A percentile compares a stretch with the other conserved stretches of the same genome.
Evolutionary conservation across 1,284 basidiomycete species (phyloP).

Genomic region (Neolentinus lepideus): DNA sequence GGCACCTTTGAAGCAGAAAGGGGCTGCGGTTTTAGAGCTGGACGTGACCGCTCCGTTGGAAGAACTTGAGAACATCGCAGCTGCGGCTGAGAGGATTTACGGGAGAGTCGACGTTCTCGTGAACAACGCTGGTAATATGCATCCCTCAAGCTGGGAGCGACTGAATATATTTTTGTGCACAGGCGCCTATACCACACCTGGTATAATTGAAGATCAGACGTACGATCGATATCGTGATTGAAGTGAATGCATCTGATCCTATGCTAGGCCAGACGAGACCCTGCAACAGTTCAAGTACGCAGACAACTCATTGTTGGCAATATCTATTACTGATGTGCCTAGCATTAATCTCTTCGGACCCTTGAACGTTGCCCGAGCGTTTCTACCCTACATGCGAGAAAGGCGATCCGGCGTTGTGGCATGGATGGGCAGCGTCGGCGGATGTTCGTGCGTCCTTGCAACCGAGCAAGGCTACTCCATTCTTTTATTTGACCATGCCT

Average conservation of each 20-base stretch:
- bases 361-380: conserved; percentile 29
- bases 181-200: neutral
- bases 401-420: conserved; percentile 25
- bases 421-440: conserved; percentile 26
- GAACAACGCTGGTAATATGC: conserved; percentile 42
- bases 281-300: conserved; percentile 4
- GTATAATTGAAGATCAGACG: neutral
- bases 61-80: conserved; percentile 27
- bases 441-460: conserved; percentile 21
- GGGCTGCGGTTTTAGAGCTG: conserved; percentile 21
- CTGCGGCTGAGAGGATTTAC: conserved; percentile 24
- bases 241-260: conserved; percentile 7
- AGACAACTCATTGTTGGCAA: neutral
- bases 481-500: neutral
- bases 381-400: conserved; percentile 30
- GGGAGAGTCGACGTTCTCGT: conserved; percentile 39
- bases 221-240: neutral
- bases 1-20: conserved; percentile 16
- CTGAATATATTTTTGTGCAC: neutral
- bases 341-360: conserved; percentile 31
- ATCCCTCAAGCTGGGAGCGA: too few species aligned
- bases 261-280: neutral
- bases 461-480: neutral
- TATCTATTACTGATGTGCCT: neutral
- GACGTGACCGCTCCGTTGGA: conserved; percentile 22